Percentiles rank a stretch among this genome's conserved stretches.
Evolutionary conservation across 352 stramenopile species (phyloP).

Genomic region (Peronospora farinosa): DNA sequence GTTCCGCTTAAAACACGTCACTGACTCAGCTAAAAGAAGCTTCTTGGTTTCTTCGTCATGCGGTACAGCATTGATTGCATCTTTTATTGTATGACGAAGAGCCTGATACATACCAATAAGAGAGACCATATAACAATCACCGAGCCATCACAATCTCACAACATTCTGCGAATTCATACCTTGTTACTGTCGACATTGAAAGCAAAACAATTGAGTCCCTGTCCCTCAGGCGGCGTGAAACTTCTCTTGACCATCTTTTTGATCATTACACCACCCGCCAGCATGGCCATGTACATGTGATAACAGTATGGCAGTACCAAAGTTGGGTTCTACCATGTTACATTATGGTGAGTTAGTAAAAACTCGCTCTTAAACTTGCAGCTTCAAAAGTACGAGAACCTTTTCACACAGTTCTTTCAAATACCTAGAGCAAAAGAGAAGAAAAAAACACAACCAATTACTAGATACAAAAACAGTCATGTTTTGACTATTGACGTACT

Average conservation of each 20-base stretch:
- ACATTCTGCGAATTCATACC: conserved; percentile 9
- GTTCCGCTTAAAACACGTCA: conserved; percentile 59
- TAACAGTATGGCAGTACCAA: conserved; percentile 60
- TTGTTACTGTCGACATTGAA: conserved; percentile 50
- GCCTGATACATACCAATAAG: conserved; percentile 18
- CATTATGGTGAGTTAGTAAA: too few species aligned
- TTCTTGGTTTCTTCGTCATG: conserved; percentile 41
- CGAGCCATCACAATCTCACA: neutral
- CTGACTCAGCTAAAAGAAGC: conserved; percentile 46
- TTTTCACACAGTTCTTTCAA: conserved; percentile 51
- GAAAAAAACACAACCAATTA: neutral
- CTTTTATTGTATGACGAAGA: conserved; percentile 49
- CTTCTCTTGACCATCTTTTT: conserved; percentile 60
- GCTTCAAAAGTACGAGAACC: conserved; percentile 12
- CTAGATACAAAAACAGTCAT: neutral
- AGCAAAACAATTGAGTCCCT: conserved; percentile 47
- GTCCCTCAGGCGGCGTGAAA: conserved; percentile 36
- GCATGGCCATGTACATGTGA: conserved; percentile 71
- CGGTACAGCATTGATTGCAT: conserved; percentile 43
- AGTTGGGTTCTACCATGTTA: conserved; percentile 35
- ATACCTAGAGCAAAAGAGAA: conserved; percentile 20
- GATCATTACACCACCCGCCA: conserved; percentile 57
- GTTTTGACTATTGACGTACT: conserved; percentile 17
- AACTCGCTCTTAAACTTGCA: too few species aligned
- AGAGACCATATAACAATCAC: neutral